Base-by-base conservation (phyloP, 495 filamentous ascomycete species). In the Cercophora scortea region DNA sequence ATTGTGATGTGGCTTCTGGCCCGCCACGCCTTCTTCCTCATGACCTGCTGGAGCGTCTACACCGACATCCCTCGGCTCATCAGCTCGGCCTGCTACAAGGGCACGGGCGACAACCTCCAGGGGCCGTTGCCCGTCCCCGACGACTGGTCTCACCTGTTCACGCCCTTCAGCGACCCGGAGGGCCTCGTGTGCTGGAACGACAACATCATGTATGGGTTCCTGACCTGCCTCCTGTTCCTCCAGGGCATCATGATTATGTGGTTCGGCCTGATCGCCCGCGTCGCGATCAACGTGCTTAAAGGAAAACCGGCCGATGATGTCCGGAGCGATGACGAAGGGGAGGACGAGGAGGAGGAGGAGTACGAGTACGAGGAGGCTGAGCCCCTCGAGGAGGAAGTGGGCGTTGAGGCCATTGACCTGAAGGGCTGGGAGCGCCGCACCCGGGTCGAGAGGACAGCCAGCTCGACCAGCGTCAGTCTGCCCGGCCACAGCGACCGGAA, bases 311-410 rank as follows among this genome's bases (percentile, higher is more conserved):
- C 92, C 19, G 92, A 95, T 49, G 92, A 97, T 60, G 77, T 79
- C 32, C 83, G 92, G 46, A 94, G 88, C 63, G 91, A 95, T 56
- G 90, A 90, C 55, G 92, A 96, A 61, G 87, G 71, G 19, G 85
- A 81, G 41, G 83, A 76, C 17, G 36, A 38, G 36, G 10, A 11
- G 2, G 71, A 81, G 35, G 77, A 78, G 10, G 70, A 73, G 53
- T 67, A 64, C 50, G 66, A 72, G 39, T 72, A 76, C 25, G 74
- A 76, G 56, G 71, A 72, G 40, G 68, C 68, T 33, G 56, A 67
- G 38, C 77, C 79, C 9, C 67, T 81, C 13, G 82, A 86, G 66
- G 74, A 85, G 66, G 83, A 85, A 57, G 81, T 87, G 3, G 83
- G 80, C 5, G 82, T 84, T 12, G 83, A 85, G 51, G 66, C 70